Percentiles rank a stretch among this genome's conserved stretches.
These are phyloP conservation scores for Fraxinus sp. DNA, from an alignment of 305 asterid genomes.

Conservation along the genomic window DNA sequence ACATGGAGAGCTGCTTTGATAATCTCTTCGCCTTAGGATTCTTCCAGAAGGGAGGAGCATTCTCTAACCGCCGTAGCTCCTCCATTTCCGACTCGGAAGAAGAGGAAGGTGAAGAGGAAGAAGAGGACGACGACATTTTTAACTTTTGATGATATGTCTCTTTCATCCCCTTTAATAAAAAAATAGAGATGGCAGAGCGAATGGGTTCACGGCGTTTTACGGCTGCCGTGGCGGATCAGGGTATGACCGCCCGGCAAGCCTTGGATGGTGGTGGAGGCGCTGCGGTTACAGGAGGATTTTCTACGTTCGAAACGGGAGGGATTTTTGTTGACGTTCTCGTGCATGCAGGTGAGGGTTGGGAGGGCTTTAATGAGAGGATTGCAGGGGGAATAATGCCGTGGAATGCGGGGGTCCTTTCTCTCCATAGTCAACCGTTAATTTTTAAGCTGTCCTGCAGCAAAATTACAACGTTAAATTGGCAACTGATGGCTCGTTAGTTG, in stretches of 20 bases:
- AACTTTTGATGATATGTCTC: slow-evolving; percentile 36
- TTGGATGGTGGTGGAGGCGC: background rate
- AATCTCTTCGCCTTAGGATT: slow-evolving; percentile 35
- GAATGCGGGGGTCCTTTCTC: background rate
- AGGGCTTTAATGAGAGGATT: background rate
- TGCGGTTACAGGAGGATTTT: background rate
- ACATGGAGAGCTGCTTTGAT: slow-evolving; percentile 65
- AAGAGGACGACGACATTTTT: slow-evolving; percentile 42
- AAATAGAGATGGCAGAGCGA: background rate
- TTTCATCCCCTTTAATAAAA: background rate
- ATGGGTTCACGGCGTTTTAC: background rate
- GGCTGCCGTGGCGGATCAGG: slow-evolving; percentile 1
- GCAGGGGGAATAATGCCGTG: background rate
- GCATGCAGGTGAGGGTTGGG: background rate
- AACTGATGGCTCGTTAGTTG: background rate
- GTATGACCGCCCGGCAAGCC: background rate
- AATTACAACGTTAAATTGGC: slow-evolving; percentile 17
- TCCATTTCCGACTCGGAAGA: slow-evolving; percentile 44
- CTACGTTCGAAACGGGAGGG: background rate
- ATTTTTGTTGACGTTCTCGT: background rate
- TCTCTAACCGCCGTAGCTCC: slow-evolving; percentile 55
- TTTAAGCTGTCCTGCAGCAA: background rate
- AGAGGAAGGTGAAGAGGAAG: background rate
- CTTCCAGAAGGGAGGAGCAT: slow-evolving; percentile 70
- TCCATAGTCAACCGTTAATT: background rate